Base-by-base conservation (phyloP, 176 grass and related monocot species). In the Leersia perrieri region DNA sequence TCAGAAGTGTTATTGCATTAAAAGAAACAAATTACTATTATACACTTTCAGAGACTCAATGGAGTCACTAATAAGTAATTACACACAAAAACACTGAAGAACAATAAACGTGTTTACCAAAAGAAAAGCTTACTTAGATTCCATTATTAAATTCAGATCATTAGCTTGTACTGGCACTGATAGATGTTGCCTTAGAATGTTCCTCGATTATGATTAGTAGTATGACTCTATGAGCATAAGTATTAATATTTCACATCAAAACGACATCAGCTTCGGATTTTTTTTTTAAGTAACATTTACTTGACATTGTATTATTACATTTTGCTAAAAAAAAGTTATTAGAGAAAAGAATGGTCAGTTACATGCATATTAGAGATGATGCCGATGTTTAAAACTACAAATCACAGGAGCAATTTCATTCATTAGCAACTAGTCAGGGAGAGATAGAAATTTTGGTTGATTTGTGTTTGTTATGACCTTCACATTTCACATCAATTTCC, bases 1-100 rank as follows among this genome's bases (percentile, higher is more conserved):
- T 4, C 9, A 1, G 22, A 83, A 80, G 22, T 40, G 45, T 39
- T 76, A 66, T 66, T n/a, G 20, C 77, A 80, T 58, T 65, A 60
- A 66, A 22, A 75, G 2, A 68, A 79, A 38, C n/a, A 11, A 85
- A 35, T 33, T 39, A 30, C 63, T 10, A 49, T 23, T 67, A 42
- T 13, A 63, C 26, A 65, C 27, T 47, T 29, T 32, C 27, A 22
- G 16, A 35, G 68, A 44, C 13, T 70, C 49, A 53, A 14, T 15
- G 23, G 15, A 70, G 39, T 6, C 38, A 44, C 1, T 58, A 58
- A 33, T 27, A 74, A 14, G 0, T 58, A 58, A 33, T 27, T 57
- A 14, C 49, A 58, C 22, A 57, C 72, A 60, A 58, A 55, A 32
- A 73, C 31, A 23, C 9, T 25, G 23, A 34, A 74, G 29, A 58